Evolutionary conservation across 2,329 filamentous ascomycete genomes (phyloP), one percentile per base, ranked within the genome.

Genomic region (Conoideocrella luteorostrata): DNA sequence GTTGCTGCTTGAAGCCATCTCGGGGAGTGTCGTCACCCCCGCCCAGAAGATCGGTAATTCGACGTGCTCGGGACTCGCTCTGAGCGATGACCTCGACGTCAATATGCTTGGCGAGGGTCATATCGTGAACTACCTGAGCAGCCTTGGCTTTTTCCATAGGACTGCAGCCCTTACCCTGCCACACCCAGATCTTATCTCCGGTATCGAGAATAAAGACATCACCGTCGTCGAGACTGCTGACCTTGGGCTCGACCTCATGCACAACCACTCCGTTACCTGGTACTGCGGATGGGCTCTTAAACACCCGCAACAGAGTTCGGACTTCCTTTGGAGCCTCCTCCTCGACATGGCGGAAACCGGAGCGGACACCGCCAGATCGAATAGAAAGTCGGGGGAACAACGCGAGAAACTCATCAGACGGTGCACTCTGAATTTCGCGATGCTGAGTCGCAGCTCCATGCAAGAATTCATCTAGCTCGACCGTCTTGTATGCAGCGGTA

Each of bases 101-200:
- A 35, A 77, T 57, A 50, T 81, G 75, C 56, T 84, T 84, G 11
- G 78, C 78, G 7, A 77, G 61, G 0, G 75, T 82, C 71, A 80
- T 70, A 47, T 82, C 77, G 53, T 82, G 74, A 4, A 84, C 80
- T 2, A 84, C 78, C 57, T 82, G 78, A 0, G 81, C 81, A 0
- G 80, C 78, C 63, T 80, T 82, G 35, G 75, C 75, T 64, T 82
- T 84, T 56, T 86, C 82, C 77, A 84, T 82, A 0, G 80, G 81
- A 37, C 75, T 80, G 56, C 78, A 82, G 33, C 69, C 70, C 53
- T 70, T 71, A 40, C 82, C 82, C 63, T 85, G 82, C 82, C 82
- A 86, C 4, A 84, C 77, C 71, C 77, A 84, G 51, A 85, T 80
- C 65, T 84, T 83, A 39, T 75, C 67, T 20, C 74, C 73, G 41